phyloP scores from a whole-genome alignment of 2,329 filamentous ascomycete genomes.

The Septoria linicola region DNA sequence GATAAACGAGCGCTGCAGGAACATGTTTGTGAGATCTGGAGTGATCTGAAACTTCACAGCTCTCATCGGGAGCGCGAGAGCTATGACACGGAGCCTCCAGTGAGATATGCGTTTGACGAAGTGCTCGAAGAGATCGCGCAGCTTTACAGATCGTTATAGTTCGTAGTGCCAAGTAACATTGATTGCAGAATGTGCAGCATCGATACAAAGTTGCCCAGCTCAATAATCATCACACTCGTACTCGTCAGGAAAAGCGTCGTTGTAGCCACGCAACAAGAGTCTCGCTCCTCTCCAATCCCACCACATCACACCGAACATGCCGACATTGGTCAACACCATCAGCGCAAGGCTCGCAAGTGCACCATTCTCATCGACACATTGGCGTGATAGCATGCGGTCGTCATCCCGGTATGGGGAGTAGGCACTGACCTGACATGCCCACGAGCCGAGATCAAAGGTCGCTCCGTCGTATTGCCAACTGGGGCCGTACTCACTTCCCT shows the following conservation, averaged over 20 bases:
- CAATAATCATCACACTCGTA: constrained; percentile 2
- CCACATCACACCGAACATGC: not conserved
- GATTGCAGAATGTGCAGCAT: not conserved
- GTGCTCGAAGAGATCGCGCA: not conserved
- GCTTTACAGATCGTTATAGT: not conserved
- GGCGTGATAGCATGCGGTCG: not conserved
- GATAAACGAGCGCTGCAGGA: too few relatives aligned
- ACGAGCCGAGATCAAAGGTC: constrained; percentile 1
- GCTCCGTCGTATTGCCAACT: not conserved
- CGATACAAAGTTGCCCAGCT: not conserved
- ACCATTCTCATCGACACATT: not conserved
- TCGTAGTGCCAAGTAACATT: not conserved
- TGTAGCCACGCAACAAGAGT: not conserved
- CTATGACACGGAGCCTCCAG: too few relatives aligned
- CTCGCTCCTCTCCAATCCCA: constrained; percentile 2
- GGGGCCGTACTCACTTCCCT: not conserved
- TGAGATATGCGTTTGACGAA: not conserved
- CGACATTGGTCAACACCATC: not conserved
- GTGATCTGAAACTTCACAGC: too few relatives aligned
- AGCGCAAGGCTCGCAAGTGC: not conserved
- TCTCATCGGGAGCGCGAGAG: too few relatives aligned
- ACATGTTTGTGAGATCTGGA: too few relatives aligned
- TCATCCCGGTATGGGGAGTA: not conserved
- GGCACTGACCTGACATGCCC: not conserved
- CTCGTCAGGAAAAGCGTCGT: constrained; percentile 4